Conservation (phyloP, 257 asterid species). For the Forsythia suspensa region DNA sequence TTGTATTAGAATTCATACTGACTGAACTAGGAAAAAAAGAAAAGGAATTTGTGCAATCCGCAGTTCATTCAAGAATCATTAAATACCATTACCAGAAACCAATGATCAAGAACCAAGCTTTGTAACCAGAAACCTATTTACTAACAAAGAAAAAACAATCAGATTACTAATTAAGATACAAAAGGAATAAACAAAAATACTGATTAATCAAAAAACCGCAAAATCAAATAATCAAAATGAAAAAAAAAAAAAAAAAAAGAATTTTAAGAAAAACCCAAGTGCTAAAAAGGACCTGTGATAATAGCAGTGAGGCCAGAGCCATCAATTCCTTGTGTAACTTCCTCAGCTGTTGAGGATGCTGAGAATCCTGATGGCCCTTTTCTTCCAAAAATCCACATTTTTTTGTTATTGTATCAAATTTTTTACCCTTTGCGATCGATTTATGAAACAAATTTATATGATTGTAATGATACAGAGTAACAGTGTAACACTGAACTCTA, state of each 20-base stretch:
- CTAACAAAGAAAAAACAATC: neutral
- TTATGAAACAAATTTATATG: neutral
- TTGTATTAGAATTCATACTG: neutral
- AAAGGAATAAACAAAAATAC: neutral
- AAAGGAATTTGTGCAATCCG: neutral
- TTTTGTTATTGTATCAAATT: neutral
- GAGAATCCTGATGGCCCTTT: slow-evolving; percentile 64
- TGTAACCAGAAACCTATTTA: neutral
- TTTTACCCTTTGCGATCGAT: neutral
- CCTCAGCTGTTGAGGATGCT: slow-evolving; percentile 55
- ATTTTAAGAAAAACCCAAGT: neutral
- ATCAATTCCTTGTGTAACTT: slow-evolving; percentile 58
- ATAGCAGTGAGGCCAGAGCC: slow-evolving; percentile 64
- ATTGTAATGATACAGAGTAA: neutral
- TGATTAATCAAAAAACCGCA: neutral
- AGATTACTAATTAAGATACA: neutral
- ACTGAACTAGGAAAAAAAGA: neutral
- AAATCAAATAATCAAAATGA: slow-evolving; percentile 9
- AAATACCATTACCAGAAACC: neutral
- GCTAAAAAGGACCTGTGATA: slow-evolving; percentile 47
- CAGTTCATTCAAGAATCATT: neutral
- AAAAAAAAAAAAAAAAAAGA: neutral
- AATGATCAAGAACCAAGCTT: neutral
- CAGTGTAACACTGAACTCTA: neutral
- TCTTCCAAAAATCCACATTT: slow-evolving; percentile 59